These are phyloP conservation scores for Coriolopsis trogii DNA, from an alignment of 1,284 basidiomycete genomes.

Conservation along the genomic window DNA sequence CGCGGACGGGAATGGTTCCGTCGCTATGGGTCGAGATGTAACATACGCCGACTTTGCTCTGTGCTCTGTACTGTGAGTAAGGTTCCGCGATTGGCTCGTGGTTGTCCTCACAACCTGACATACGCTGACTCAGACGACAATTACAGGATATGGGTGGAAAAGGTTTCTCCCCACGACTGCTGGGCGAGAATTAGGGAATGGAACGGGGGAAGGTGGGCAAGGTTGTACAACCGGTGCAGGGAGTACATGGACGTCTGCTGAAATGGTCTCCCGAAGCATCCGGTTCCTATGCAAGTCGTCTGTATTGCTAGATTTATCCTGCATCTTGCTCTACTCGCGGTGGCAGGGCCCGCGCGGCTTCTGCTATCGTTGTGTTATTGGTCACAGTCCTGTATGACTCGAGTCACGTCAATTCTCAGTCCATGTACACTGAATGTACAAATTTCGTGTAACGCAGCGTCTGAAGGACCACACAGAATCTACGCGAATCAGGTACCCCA, in stretches of 20 bases:
- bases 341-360: background rate
- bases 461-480: too few relatives aligned
- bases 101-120: background rate
- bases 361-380: too few relatives aligned
- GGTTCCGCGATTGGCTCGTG: background rate
- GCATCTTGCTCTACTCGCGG: background rate
- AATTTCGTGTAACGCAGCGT: too few relatives aligned
- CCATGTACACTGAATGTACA: too few relatives aligned
- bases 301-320: background rate
- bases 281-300: too few relatives aligned
- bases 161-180: slow-evolving; percentile 63
- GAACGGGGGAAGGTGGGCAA: slow-evolving; percentile 62
- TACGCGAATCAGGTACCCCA: too few relatives aligned
- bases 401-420: too few relatives aligned
- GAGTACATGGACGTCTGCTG: slow-evolving; percentile 59
- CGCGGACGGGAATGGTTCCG: slow-evolving; percentile 57
- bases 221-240: slow-evolving; percentile 58
- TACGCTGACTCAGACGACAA: too few relatives aligned
- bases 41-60: slow-evolving; percentile 73
- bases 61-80: slow-evolving; percentile 44
- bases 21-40: slow-evolving; percentile 64
- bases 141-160: slow-evolving; percentile 61
- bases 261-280: background rate
- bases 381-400: too few relatives aligned
- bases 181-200: slow-evolving; percentile 62